These are phyloP conservation scores for Aspergillus costaricaensis DNA, from an alignment of 2,329 filamentous ascomycete genomes.

Conservation along the genomic window DNA sequence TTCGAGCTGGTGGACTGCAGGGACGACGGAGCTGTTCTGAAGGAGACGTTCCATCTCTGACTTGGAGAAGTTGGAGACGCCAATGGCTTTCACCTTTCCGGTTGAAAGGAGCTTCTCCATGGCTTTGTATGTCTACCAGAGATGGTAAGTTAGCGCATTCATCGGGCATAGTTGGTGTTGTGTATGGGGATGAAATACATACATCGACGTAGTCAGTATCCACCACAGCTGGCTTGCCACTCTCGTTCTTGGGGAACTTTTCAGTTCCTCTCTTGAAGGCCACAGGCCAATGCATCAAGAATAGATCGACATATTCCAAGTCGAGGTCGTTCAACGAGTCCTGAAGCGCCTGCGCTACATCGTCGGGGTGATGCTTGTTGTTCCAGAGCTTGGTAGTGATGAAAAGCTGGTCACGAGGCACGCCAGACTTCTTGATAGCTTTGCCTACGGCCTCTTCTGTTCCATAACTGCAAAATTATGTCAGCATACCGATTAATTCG, in stretches of 20 bases:
- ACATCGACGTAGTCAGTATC: slow-evolving; percentile 54
- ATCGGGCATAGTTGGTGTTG: neutral
- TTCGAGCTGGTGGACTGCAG: slow-evolving; percentile 56
- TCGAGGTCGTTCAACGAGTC: slow-evolving; percentile 64
- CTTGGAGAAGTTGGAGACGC: slow-evolving; percentile 56
- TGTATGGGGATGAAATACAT: slow-evolving; percentile 15
- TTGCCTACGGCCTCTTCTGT: slow-evolving; percentile 68
- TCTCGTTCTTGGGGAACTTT: slow-evolving; percentile 47
- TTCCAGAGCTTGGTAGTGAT: slow-evolving; percentile 70
- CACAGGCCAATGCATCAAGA: slow-evolving; percentile 68
- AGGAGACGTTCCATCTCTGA: slow-evolving; percentile 52
- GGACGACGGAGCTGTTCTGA: slow-evolving; percentile 46
- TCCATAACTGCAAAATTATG: slow-evolving; percentile 47
- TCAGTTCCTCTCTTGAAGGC: slow-evolving; percentile 54
- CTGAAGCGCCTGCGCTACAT: slow-evolving; percentile 62
- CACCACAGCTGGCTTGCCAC: slow-evolving; percentile 46
- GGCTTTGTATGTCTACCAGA: slow-evolving; percentile 51
- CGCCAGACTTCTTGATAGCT: slow-evolving; percentile 64
- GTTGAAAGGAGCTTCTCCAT: slow-evolving; percentile 47
- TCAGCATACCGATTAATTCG: neutral
- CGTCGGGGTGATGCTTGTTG: slow-evolving; percentile 62
- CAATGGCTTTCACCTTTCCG: slow-evolving; percentile 53
- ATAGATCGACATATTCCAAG: slow-evolving; percentile 69
- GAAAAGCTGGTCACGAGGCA: slow-evolving; percentile 66
- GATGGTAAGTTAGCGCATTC: neutral